Conservation (phyloP, 129 eudicot genomes). For the Lonicera japonica region DNA sequence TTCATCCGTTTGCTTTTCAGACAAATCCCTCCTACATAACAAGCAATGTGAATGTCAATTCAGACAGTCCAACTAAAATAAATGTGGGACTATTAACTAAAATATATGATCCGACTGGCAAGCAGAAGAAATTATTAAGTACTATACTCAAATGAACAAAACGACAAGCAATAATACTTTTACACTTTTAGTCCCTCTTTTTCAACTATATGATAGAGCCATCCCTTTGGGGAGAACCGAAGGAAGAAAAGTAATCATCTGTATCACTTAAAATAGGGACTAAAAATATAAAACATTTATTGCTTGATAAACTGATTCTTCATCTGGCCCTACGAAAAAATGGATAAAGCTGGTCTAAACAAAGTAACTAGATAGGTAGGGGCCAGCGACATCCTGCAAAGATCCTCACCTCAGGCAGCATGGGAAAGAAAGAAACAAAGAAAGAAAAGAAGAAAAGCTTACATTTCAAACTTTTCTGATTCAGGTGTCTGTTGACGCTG, state of each 20-base stretch:
- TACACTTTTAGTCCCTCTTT: no score
- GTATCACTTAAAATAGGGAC: not conserved
- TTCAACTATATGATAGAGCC: not conserved
- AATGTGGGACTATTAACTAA: not conserved
- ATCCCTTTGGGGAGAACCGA: not conserved
- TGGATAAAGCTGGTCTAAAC: not conserved
- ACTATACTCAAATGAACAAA: not conserved
- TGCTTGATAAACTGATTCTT: not conserved
- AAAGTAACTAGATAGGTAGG: no score
- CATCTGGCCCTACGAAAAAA: not conserved
- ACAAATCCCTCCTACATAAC: not conserved
- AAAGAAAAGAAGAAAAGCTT: not conserved
- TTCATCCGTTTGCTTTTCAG: conserved; percentile 12
- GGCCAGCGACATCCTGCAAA: no score
- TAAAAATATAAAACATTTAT: no score
- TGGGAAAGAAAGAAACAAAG: not conserved
- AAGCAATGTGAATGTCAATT: not conserved
- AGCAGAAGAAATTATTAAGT: no score
- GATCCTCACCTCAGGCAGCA: no score
- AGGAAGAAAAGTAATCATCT: no score
- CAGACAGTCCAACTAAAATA: not conserved
- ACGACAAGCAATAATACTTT: not conserved
- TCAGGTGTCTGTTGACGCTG: not conserved
- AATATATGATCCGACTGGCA: no score
- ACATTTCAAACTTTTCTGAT: conserved; percentile 6